Evolutionary conservation across 2,329 filamentous ascomycete genomes (phyloP).

Genomic region (Apiospora saccharicola): DNA sequence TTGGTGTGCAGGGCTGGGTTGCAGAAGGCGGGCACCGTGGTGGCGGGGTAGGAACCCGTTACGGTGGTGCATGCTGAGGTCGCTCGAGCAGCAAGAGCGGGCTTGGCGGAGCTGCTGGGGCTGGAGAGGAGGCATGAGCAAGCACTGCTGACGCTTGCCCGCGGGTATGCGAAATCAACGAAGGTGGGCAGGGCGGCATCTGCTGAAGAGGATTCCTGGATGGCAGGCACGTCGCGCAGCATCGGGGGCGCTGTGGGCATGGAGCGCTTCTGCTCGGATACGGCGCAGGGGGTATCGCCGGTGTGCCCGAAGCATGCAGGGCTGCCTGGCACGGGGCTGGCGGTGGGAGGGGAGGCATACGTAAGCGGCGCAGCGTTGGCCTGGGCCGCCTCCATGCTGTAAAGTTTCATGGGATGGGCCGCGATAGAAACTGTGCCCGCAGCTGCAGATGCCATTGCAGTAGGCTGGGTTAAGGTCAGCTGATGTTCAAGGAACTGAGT

Average conservation of each 20-base stretch:
- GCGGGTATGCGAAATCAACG: constrained; percentile 13
- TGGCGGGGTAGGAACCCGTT: constrained; percentile 34
- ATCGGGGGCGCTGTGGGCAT: background rate
- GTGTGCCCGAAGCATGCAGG: constrained; percentile 16
- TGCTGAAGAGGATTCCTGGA: constrained; percentile 13
- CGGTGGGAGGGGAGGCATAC: constrained; percentile 36
- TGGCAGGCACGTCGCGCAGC: background rate
- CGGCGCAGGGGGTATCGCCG: constrained; percentile 3
- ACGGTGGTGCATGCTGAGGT: constrained; percentile 36
- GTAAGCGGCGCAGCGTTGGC: constrained; percentile 35
- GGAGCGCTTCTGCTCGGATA: background rate
- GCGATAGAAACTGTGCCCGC: constrained; percentile 38
- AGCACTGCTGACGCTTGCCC: background rate
- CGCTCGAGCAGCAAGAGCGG: constrained; percentile 3
- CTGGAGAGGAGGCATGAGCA: background rate
- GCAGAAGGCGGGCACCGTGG: constrained; percentile 42
- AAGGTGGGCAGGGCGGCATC: constrained; percentile 35
- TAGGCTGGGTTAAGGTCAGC: constrained; percentile 2
- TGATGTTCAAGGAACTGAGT: background rate
- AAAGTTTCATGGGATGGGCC: constrained; percentile 40
- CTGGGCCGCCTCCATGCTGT: constrained; percentile 33
- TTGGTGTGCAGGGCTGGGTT: constrained; percentile 38
- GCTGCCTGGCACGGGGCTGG: constrained; percentile 36
- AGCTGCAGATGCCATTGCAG: constrained; percentile 7
- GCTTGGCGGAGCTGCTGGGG: background rate